Conservation (phyloP, 768 basidiomycete genomes). For the Mycena galericulata region DNA sequence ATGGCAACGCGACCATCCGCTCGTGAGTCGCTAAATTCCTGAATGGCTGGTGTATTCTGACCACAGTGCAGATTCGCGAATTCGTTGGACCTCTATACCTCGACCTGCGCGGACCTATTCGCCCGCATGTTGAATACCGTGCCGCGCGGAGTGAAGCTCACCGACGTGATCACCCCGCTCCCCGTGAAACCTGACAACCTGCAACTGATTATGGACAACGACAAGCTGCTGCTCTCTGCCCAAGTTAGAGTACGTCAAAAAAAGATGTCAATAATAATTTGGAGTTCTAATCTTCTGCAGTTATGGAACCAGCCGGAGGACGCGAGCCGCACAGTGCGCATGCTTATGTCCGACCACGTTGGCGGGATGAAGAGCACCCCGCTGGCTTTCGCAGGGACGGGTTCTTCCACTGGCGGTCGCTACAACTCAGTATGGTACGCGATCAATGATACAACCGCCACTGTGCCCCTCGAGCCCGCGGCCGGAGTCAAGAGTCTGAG, state of each 20-base stretch:
- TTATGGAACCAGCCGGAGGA: no score
- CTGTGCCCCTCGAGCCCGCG: background rate
- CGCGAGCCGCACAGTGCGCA: no score
- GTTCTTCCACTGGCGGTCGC: background rate
- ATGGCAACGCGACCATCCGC: background rate
- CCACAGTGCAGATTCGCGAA: no score
- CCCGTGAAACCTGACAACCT: background rate
- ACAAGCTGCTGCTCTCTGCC: background rate
- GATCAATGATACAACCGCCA: background rate
- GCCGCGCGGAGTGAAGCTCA: no score
- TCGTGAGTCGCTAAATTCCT: no score
- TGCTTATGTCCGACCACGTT: background rate
- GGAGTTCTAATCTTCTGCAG: background rate
- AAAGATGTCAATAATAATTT: no score
- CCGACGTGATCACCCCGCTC: background rate
- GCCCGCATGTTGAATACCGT: background rate
- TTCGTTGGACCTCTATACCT: background rate
- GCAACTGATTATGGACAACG: no score
- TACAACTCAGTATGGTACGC: background rate
- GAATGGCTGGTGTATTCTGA: no score
- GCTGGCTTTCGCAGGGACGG: background rate
- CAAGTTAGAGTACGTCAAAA: background rate
- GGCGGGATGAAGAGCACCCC: background rate
- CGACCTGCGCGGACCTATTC: background rate
- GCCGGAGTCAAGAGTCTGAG: background rate